Evolutionary conservation across 768 basidiomycete genomes (phyloP).

Genomic region (Lentinula aciculospora): DNA sequence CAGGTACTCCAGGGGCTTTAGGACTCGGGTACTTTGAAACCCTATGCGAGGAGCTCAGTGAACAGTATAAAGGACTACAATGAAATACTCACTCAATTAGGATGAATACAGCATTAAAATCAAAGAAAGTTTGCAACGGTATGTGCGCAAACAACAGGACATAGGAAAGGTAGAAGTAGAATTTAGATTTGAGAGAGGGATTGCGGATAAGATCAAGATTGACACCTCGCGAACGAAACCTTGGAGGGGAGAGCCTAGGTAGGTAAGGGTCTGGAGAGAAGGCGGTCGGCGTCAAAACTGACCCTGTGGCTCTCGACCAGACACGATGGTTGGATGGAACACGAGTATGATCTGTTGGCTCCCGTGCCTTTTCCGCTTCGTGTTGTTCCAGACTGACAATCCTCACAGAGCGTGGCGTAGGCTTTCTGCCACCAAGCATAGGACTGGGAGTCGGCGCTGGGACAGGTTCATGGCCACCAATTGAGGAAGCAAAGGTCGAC

Average conservation of each 20-base stretch:
- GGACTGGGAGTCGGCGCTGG: slow-evolving; percentile 5
- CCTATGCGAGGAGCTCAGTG: slow-evolving; percentile 29
- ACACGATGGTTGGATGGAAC: slow-evolving; percentile 38
- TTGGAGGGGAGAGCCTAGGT: slow-evolving; percentile 43
- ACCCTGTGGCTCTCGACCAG: slow-evolving; percentile 55
- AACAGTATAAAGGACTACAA: slow-evolving; percentile 4
- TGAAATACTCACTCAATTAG: slow-evolving; percentile 65
- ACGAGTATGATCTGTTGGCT: slow-evolving; percentile 47
- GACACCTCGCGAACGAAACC: slow-evolving; percentile 63
- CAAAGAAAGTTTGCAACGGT: slow-evolving; percentile 77
- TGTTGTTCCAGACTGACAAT: slow-evolving; percentile 68
- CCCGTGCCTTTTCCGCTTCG: slow-evolving; percentile 33
- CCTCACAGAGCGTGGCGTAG: slow-evolving; percentile 77
- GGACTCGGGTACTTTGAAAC: slow-evolving; percentile 73
- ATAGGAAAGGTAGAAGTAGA: slow-evolving; percentile 70
- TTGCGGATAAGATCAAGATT: slow-evolving; percentile 63
- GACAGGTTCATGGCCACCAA: slow-evolving; percentile 24
- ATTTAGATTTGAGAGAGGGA: slow-evolving; percentile 45
- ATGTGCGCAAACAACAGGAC: slow-evolving; percentile 67
- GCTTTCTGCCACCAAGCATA: slow-evolving; percentile 58
- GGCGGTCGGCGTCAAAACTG: slow-evolving; percentile 20
- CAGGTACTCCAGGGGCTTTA: slow-evolving; percentile 59
- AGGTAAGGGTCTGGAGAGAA: slow-evolving; percentile 26
- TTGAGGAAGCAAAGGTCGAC: slow-evolving; percentile 60
- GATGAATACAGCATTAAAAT: slow-evolving; percentile 85